Evolutionary conservation across 371 early-diverging fungal genomes (phyloP), one percentile per base, ranked within the genome.

Genomic region (Coemansia sp.): DNA sequence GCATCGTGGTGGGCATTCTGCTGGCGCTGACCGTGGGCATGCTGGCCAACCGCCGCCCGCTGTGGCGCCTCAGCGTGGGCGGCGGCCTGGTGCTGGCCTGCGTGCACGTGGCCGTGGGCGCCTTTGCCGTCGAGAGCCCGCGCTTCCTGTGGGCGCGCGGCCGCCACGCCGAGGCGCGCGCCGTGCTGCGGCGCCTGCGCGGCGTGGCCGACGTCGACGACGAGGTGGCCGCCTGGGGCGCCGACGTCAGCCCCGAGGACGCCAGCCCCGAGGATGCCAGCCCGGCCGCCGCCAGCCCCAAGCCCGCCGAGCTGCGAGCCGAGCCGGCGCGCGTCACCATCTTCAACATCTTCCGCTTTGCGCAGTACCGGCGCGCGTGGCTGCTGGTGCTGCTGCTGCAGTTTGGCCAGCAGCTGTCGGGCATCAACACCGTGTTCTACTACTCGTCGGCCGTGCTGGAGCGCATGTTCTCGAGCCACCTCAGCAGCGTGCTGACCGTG

Each of bases 371-470:
- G 38, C 81, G 80, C 16, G 85, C 88, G 1, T 81, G 87, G 31
- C 50, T 77, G 33, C 80, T 95, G 34, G 78, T 91, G 42, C 82
- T 98, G 9, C 79, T 93, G 33, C 77, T 96, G 6, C 90, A 89
- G 53, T 68, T 90, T 30, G 77, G 85, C 1, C 91, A 91, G 63
- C 97, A 98, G 76, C 81, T 94, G 45, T 92, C 92, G 11, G 97
- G 99, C 3, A 94, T 98, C 82, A 95, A 95, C 76, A 94, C 90
- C 3, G 91, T 94, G 14, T 89, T 94, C 10, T 92, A 86, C 76
- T 97, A 89, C 70, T 93, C 93, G 4, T 88, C 90, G 0, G 81
- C 88, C 0, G 90, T 92, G 59, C 83, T 92, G 81, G 81, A 84
- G 2, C 67, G 79, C 39, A 84, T 88, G 39, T 81, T 90, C 53